Percentiles rank a stretch among this genome's conserved stretches.
Conservation (phyloP, 2,329 filamentous ascomycete species). For the Gnomoniopsis smithogilvyi region DNA sequence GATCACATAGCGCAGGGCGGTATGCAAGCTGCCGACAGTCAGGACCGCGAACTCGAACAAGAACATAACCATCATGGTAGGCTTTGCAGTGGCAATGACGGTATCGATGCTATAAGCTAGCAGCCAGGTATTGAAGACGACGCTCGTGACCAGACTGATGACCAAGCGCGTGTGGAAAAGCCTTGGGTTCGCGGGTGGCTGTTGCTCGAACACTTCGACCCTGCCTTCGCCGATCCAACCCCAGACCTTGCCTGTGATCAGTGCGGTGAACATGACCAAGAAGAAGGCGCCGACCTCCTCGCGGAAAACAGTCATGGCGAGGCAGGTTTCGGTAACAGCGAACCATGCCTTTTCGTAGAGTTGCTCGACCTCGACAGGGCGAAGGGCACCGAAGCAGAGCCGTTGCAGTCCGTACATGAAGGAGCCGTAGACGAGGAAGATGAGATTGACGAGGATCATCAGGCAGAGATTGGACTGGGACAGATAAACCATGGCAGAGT, state of each 20-base stretch:
- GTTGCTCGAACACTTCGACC: conserved; percentile 92
- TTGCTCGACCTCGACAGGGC: conserved; percentile 93
- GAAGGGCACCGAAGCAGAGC: conserved; percentile 83
- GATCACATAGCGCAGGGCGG: conserved; percentile 72
- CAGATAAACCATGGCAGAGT: conserved; percentile 94
- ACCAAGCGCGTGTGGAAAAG: conserved; percentile 84
- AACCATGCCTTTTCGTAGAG: conserved; percentile 98
- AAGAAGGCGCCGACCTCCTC: conserved; percentile 95
- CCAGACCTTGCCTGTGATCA: conserved; percentile 95
- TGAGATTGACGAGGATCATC: conserved; percentile 89
- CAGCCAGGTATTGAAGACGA: conserved; percentile 76
- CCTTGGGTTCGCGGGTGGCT: conserved; percentile 82
- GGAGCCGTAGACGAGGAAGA: conserved; percentile 74
- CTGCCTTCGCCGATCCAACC: conserved; percentile 96
- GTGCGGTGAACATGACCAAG: conserved; percentile 89
- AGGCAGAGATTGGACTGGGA: conserved; percentile 95
- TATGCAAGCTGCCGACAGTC: conserved; percentile 75
- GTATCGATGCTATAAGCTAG: conserved; percentile 78
- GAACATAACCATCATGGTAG: conserved; percentile 99
- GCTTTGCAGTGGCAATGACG: conserved; percentile 82
- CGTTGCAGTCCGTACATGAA: conserved; percentile 86
- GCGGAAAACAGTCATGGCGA: conserved; percentile 97
- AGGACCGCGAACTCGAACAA: conserved; percentile 95
- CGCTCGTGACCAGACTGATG: conserved; percentile 73
- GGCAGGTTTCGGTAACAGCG: conserved; percentile 90